Conservation (phyloP, 257 asterid genomes). For the Lycium barbarum region DNA sequence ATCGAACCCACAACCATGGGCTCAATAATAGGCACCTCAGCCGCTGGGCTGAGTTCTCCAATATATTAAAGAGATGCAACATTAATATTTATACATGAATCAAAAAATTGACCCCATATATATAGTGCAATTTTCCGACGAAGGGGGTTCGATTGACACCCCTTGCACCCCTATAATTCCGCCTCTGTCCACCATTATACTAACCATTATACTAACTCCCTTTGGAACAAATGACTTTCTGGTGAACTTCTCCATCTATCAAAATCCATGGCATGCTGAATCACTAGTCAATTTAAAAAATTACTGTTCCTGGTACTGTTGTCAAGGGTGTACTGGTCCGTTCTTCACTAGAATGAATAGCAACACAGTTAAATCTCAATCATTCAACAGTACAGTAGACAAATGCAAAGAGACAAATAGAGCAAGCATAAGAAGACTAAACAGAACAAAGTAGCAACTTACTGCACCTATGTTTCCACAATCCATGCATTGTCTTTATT, state of each 20-base stretch:
- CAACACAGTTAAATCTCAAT: neutral
- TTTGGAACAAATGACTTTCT: neutral
- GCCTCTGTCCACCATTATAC: too few species aligned
- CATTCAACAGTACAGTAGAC: neutral
- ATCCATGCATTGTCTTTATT: neutral
- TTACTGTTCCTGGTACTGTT: neutral
- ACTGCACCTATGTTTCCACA: neutral
- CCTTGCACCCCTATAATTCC: too few species aligned
- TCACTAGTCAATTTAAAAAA: neutral
- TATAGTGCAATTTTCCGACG: too few species aligned
- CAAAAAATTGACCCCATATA: too few species aligned
- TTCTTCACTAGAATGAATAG: neutral
- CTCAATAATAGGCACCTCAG: too few species aligned
- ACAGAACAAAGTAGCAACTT: neutral
- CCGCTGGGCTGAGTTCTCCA: too few species aligned
- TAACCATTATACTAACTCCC: slow-evolving; percentile 7
- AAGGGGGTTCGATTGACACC: too few species aligned
- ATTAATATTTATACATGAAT: too few species aligned
- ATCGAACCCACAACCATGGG: too few species aligned
- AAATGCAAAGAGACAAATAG: slow-evolving; percentile 3
- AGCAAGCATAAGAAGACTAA: slow-evolving; percentile 19
- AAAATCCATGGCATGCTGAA: slow-evolving; percentile 9
- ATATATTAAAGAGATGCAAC: too few species aligned
- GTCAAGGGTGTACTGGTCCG: neutral
- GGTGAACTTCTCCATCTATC: slow-evolving; percentile 6